phyloP scores from a whole-genome alignment of 2,329 filamentous ascomycete species.

The Fusarium multiceps region DNA sequence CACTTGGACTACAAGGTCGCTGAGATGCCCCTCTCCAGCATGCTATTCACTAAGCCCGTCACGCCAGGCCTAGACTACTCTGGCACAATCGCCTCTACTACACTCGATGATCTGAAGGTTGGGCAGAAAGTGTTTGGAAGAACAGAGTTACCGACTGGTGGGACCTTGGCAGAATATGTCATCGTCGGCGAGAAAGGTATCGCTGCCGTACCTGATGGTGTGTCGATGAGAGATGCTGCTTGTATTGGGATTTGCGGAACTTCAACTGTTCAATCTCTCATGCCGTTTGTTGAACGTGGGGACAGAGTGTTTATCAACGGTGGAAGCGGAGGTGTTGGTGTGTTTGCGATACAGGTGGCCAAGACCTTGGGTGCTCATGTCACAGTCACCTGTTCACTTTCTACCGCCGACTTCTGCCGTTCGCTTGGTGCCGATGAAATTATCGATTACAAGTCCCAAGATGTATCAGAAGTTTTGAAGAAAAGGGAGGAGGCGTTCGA shows the following conservation, averaged over 20 bases:
- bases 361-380: conserved; percentile 25
- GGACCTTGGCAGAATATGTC: conserved; percentile 34
- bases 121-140: conserved; percentile 28
- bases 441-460: conserved; percentile 20
- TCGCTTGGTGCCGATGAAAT: conserved; percentile 17
- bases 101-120: neutral
- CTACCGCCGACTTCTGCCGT: conserved; percentile 12
- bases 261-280: conserved; percentile 16
- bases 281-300: neutral
- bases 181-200: conserved; percentile 16
- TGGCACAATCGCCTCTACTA: conserved; percentile 20
- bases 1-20: conserved; percentile 38
- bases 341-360: conserved; percentile 32
- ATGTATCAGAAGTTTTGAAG: neutral
- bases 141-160: conserved; percentile 16
- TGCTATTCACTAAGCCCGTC: conserved; percentile 17
- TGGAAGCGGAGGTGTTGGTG: conserved; percentile 32
- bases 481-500: conserved; percentile 5
- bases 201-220: neutral
- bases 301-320: conserved; percentile 28
- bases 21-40: conserved; percentile 27
- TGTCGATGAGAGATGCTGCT: conserved; percentile 22
- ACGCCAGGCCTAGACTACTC: conserved; percentile 39
- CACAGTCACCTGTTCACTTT: conserved; percentile 15
- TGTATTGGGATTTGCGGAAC: conserved; percentile 33